These are phyloP conservation scores for Cerioporus squamosus DNA, from an alignment of 1,284 basidiomycete species.

Conservation along the genomic window DNA sequence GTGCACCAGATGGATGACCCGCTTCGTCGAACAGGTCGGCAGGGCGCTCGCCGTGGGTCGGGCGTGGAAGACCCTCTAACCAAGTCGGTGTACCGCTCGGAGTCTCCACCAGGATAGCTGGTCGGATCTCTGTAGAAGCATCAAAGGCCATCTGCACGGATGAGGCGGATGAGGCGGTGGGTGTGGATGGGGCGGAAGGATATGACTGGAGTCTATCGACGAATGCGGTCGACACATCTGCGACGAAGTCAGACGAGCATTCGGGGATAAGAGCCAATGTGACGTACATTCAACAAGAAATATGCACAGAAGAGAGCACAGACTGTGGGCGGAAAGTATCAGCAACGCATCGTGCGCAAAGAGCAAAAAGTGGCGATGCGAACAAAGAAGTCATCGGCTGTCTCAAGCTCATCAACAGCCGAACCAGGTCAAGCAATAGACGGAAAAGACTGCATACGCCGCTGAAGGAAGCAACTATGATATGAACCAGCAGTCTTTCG, in stretches of 20 bases:
- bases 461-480: no score
- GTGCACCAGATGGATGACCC: conserved; percentile 10
- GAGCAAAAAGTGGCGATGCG: background rate
- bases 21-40: conserved; percentile 2
- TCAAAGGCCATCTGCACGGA: conserved; percentile 15
- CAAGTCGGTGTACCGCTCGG: conserved; percentile 3
- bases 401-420: no score
- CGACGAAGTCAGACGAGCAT: background rate
- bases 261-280: background rate
- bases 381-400: no score
- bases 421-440: no score
- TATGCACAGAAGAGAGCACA: conserved; percentile 66
- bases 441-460: no score
- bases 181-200: conserved; percentile 55
- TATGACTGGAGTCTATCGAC: conserved; percentile 70
- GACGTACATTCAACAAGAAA: conserved; percentile 78
- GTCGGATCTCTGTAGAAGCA: background rate
- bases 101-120: conserved; percentile 6
- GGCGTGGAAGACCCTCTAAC: background rate
- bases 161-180: conserved; percentile 26
- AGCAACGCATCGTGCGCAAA: background rate
- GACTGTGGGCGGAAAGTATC: conserved; percentile 38
- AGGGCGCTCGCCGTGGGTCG: background rate
- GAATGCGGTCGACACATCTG: conserved; percentile 73
- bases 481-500: no score